Evolutionary conservation across 2,329 filamentous ascomycete species (phyloP).

Genomic region (Scytalidium lignicola): DNA sequence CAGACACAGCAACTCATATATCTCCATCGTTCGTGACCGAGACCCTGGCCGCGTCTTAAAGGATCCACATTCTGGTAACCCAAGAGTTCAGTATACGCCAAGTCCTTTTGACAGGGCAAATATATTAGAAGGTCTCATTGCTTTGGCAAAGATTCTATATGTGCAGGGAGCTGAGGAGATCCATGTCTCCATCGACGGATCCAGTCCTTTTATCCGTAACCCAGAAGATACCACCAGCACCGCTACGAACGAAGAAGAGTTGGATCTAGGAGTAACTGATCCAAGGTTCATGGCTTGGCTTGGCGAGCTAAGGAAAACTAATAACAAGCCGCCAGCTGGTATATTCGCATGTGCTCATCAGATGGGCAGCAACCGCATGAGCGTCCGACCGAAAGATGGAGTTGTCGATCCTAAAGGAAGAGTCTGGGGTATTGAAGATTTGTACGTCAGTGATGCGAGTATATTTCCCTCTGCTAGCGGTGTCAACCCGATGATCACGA

Average conservation of each 20-base stretch:
- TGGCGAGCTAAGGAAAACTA: constrained; percentile 39
- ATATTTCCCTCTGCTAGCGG: constrained; percentile 73
- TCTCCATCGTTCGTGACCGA: constrained; percentile 70
- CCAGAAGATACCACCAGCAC: not conserved
- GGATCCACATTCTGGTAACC: constrained; percentile 61
- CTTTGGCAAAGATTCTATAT: constrained; percentile 70
- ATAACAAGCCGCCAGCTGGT: constrained; percentile 45
- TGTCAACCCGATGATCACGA: constrained; percentile 78
- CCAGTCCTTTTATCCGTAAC: constrained; percentile 52
- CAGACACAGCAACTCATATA: constrained; percentile 65
- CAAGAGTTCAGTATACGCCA: constrained; percentile 63
- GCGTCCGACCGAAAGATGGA: constrained; percentile 38
- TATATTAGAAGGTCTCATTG: constrained; percentile 66
- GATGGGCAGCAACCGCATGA: constrained; percentile 76
- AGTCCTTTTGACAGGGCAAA: constrained; percentile 69
- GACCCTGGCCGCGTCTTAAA: constrained; percentile 70
- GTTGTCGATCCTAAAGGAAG: constrained; percentile 54
- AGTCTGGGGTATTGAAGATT: constrained; percentile 60
- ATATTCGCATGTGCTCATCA: constrained; percentile 70
- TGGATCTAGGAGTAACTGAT: constrained; percentile 47
- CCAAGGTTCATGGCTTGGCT: constrained; percentile 59
- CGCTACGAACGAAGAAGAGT: constrained; percentile 2
- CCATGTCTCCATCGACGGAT: constrained; percentile 55
- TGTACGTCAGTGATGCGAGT: constrained; percentile 71
- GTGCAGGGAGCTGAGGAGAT: constrained; percentile 79